Evolutionary conservation across 768 basidiomycete species (phyloP), one percentile per base, ranked within the genome.

Genomic region (Psilocybe cubensis): DNA sequence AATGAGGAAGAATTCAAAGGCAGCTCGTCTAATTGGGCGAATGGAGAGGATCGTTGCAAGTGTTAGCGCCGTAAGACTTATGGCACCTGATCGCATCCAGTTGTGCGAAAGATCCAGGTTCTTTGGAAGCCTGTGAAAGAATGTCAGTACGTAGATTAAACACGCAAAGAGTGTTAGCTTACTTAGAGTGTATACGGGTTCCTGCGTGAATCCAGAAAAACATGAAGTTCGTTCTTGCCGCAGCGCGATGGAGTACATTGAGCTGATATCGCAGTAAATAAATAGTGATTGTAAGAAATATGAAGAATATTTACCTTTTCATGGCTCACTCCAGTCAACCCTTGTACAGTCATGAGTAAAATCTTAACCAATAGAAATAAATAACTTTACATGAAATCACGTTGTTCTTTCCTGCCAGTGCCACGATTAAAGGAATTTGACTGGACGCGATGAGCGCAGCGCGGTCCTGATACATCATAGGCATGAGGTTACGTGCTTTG

Each of bases 341-440:
- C 82, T 83, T 48, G 17, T 45, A 38, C 7, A 2, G 0, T n/a
- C 5, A 4, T 38, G 12, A 38, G 35, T 17, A 6, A 4, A 12
- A 14, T 14, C 12, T 38, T 14, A 33, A 33, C 31, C 14, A n/a
- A 6, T 38, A 14, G 35, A 38, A 38, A 38, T 12, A 35, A 18
- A 8, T 23, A 35, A 35, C 21, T 25, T 63, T 61, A 81, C 82
- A 77, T 12, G 83, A 83, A 44, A 85, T 77, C 40, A 83, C 59
- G 61, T 83, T 84, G 64, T 85, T 85, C 70, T 85, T 85, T 14
- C 80, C 80, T 1, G 82, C 83, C 9, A 85, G 68, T 5, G 79
- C 81, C 9, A 84, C 79, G 44, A 85, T 76, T 50, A 84, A 71
- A 5, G 83, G 79, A 0, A 83, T 70, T 61, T 85, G 80, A 52